Conservation (phyloP, 2,329 filamentous ascomycete species). For the Penicillium digitatum region DNA sequence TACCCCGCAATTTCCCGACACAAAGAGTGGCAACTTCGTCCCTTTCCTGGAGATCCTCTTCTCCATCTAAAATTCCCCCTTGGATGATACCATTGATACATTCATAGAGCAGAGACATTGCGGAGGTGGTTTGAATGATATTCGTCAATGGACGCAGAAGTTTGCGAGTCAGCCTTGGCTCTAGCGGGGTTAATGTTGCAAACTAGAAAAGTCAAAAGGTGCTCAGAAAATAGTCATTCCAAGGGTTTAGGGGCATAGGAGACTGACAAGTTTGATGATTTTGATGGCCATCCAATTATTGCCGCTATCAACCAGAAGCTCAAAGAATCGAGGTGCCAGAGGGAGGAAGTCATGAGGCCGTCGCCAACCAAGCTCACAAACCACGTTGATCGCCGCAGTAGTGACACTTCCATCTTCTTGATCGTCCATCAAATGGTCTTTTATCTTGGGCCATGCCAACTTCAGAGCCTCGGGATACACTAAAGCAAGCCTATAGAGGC, state of each 20-base stretch:
- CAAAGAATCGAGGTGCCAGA: conserved; percentile 84
- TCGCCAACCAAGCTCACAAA: conserved; percentile 93
- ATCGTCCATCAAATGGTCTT: conserved; percentile 85
- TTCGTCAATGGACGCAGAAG: conserved; percentile 84
- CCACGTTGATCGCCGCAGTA: conserved; percentile 91
- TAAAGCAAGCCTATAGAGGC: conserved; percentile 84
- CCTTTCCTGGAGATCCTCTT: conserved; percentile 72
- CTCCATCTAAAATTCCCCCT: conserved; percentile 82
- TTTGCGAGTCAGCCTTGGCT: conserved; percentile 87
- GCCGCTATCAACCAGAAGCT: conserved; percentile 81
- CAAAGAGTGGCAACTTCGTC: conserved; percentile 91
- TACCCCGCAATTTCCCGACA: conserved; percentile 85
- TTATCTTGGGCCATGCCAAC: conserved; percentile 95
- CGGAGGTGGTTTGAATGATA: conserved; percentile 88
- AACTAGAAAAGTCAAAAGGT: conserved; percentile 57
- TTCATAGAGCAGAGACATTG: conserved; percentile 97
- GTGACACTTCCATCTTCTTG: conserved; percentile 89
- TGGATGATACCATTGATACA: conserved; percentile 99
- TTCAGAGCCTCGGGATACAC: conserved; percentile 95
- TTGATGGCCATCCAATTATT: conserved; percentile 99
- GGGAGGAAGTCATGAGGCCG: conserved; percentile 90
- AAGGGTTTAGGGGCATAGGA: neutral
- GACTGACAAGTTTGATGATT: conserved; percentile 82
- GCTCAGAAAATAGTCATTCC: neutral
- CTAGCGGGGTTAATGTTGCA: conserved; percentile 85